Percentiles rank a stretch among this genome's conserved stretches.
phyloP scores from a whole-genome alignment of 345 rosid species.

The Melaleuca alternifolia region DNA sequence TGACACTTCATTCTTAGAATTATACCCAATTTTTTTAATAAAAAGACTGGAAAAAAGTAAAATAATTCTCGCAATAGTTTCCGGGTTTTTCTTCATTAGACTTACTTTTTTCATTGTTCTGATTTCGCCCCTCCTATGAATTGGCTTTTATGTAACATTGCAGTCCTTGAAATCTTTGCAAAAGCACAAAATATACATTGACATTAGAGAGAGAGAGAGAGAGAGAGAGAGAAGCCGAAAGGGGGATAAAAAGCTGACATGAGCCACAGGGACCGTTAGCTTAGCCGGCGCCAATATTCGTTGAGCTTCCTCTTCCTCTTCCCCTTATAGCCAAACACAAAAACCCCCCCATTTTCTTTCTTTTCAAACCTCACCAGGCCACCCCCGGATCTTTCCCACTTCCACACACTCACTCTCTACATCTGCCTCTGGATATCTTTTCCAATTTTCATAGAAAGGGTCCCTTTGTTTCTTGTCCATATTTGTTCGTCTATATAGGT shows the following conservation, averaged over 20 bases:
- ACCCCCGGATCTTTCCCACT: background rate
- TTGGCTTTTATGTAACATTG: background rate
- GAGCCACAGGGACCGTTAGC: slow-evolving; percentile 32
- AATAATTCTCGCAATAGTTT: background rate
- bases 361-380: slow-evolving; percentile 8
- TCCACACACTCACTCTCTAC: background rate
- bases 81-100: background rate
- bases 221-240: background rate
- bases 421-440: background rate
- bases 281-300: slow-evolving; percentile 56
- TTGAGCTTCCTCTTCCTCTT: background rate
- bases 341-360: slow-evolving; percentile 5
- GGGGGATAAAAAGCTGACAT: slow-evolving; percentile 12
- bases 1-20: background rate
- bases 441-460: background rate
- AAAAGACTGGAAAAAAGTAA: background rate
- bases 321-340: slow-evolving; percentile 14
- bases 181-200: background rate
- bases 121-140: background rate
- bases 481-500: background rate
- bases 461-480: background rate
- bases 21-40: background rate
- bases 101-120: background rate
- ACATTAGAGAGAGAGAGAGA: background rate
- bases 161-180: background rate